Percentiles rank a stretch among this genome's conserved stretches.
Evolutionary conservation across 768 basidiomycete genomes (phyloP).

Genomic region (Gloeopeniophorella convolvens): DNA sequence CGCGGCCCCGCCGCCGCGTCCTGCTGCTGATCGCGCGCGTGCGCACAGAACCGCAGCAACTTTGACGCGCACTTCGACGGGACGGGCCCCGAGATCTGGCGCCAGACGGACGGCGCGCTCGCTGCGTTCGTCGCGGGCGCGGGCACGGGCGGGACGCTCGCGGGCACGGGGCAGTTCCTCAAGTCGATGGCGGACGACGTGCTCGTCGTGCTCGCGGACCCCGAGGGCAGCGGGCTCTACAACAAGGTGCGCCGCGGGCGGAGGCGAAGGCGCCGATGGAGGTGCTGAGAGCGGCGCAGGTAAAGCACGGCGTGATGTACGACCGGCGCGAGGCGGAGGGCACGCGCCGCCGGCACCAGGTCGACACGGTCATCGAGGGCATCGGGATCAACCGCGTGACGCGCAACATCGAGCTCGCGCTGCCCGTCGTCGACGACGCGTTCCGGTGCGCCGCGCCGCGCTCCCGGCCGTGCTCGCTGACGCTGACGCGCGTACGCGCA

Average conservation of each 20-base stretch:
- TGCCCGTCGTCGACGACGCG: constrained; percentile 84
- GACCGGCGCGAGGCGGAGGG: constrained; percentile 91
- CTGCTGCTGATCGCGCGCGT: not conserved
- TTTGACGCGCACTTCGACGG: constrained; percentile 82
- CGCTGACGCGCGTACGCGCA: constrained; percentile 27
- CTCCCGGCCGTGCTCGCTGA: not conserved
- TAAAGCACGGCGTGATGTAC: constrained; percentile 93
- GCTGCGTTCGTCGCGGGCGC: constrained; percentile 89
- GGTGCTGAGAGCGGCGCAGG: constrained; percentile 32
- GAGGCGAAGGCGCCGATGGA: not conserved
- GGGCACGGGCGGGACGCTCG: constrained; percentile 94
- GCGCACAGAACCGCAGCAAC: constrained; percentile 72
- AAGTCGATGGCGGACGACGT: constrained; percentile 67
- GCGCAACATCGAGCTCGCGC: constrained; percentile 79
- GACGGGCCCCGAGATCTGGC: constrained; percentile 94
- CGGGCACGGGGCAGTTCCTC: constrained; percentile 74
- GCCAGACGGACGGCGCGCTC: constrained; percentile 77
- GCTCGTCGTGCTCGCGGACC: constrained; percentile 76
- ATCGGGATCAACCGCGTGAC: constrained; percentile 94
- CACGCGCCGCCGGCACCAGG: constrained; percentile 86
- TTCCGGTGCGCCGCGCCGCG: constrained; percentile 48
- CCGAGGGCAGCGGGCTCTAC: constrained; percentile 90
- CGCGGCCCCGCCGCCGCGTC: not conserved
- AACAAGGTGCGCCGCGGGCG: constrained; percentile 59
- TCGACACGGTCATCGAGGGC: constrained; percentile 94